Base-by-base conservation (phyloP, 257 asterid species). In the Solanum okadae region DNA sequence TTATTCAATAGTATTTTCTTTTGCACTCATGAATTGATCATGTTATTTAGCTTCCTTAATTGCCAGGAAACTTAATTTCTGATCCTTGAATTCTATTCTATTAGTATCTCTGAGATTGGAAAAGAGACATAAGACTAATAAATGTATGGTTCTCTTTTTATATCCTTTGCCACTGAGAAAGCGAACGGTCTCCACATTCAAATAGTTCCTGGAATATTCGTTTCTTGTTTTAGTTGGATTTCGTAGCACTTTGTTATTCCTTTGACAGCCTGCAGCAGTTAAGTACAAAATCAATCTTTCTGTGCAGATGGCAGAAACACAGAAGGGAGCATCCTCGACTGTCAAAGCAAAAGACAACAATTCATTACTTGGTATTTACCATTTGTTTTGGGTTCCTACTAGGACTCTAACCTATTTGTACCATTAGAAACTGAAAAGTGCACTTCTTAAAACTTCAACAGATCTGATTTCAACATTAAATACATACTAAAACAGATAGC, bases 261-360 rank as follows among this genome's bases (percentile, higher is more conserved):
- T 81, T 82, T 82, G 31, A 82, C 4, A 29, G 5, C 68, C 16
- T 18, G 68, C 27, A 6, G 29, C 70, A 77, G 84, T 77, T 77
- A 76, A 37, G 33, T 37, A n/a, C 61, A 77, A 77, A 38, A 22
- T 6, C 33, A 40, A 22, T 75, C 52, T 82, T 31, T 49, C 70
- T 49, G 70, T 82, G 42, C 76, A 90, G 92, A 96, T 96, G 99
- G 93, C 93, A 34, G 95, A 93, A 89, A 67, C 94, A 84, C 86
- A 86, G 88, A 96, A 95, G 91, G 90, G 77, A 88, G 92, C 89
- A 83, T 35, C 92, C 88, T 90, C 94, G 40, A 87, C 94, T 67
- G 87, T 71, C 86, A 91, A 84, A 23, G 63, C 88, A 79, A 91
- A 92, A 91, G 92, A 93, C 92, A 94, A 94, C 89, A 90, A 90